Evolutionary conservation across 192 early-diverging fungal genomes (phyloP).

Genomic region (Podochytrium sp.): DNA sequence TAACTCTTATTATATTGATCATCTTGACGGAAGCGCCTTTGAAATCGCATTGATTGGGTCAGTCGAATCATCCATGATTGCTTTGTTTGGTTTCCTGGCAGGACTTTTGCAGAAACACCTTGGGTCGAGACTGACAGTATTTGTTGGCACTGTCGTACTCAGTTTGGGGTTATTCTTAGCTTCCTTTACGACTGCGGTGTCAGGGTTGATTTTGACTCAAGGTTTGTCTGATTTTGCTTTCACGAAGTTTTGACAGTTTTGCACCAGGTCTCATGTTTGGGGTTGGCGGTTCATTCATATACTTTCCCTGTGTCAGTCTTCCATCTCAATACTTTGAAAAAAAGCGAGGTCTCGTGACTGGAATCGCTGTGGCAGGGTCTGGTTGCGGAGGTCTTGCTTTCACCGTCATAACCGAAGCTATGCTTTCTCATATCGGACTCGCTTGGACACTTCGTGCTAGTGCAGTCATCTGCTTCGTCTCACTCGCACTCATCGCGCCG

Average conservation of each 20-base stretch:
- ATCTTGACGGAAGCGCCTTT: not conserved
- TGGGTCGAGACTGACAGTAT: conserved; percentile 50
- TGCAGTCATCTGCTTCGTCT: conserved; percentile 40
- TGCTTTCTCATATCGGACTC: conserved; percentile 62
- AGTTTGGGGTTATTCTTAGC: conserved; percentile 16
- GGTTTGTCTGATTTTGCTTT: no score
- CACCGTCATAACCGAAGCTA: conserved; percentile 58
- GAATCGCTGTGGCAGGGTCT: conserved; percentile 68
- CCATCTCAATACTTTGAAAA: conserved; percentile 72
- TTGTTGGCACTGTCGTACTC: conserved; percentile 52
- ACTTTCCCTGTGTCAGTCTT: conserved; percentile 65
- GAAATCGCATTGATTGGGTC: not conserved
- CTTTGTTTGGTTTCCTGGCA: not conserved
- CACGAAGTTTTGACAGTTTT: no score
- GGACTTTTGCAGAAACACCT: conserved; percentile 42
- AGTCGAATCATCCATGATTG: not conserved
- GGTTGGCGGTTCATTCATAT: conserved; percentile 65
- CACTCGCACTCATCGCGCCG: conserved; percentile 38
- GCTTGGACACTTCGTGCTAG: conserved; percentile 72
- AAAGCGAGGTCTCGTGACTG: conserved; percentile 69
- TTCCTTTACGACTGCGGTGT: not conserved
- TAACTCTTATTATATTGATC: not conserved
- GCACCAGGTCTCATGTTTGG: conserved; percentile 78
- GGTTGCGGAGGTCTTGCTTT: conserved; percentile 75
- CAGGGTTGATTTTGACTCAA: conserved; percentile 10